Evolutionary conservation across 805 yeast genomes (phyloP), one percentile per base, ranked within the genome.

Genomic region (Teunomyces tritomae): DNA sequence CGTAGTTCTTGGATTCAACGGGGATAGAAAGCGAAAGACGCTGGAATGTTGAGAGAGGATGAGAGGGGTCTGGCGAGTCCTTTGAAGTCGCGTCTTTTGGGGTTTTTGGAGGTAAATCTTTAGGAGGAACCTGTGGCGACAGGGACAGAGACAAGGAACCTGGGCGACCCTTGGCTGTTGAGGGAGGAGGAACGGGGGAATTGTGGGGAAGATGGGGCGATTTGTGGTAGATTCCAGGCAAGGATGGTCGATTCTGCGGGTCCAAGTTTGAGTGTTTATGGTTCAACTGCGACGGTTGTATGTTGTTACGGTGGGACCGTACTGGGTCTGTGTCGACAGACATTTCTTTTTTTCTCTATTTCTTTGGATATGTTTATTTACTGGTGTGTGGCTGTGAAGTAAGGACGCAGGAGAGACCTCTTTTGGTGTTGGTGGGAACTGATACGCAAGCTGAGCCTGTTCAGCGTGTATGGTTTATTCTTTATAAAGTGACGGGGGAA

Each of bases 1-100:
- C 48, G 51, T 64, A 65, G 46, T 57, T 59, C 9, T 59, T 54
- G 45, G 62, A 55, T 45, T 64, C 68, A 9, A 59, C 33, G 26
- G 66, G 65, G 27, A 61, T 57, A 10, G 67, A 57, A n/a, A 62
- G 54, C 47, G 58, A 58, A 28, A 63, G 59, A 28, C 59, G 49
- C 48, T 54, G 62, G 48, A 62, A 55, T 28, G 54, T 27, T 29
- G 30, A 26, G 26, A 30, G 26, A 24, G 42, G 20, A 10, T 24
- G 32, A 11, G 37, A 8, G 16, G 24, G 44, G 11, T 7, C 27
- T 28, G 28, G 39, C 28, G 34, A 35, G 20, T 33, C 34, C 9
- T 32, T 14, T 13, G 34, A 2, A 16, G 34, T 8, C 34, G 34
- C 13, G 17, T 8, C 1, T 32, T 11, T 32, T 13, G 34, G 16